Conservation (phyloP, 345 rosid species). For the Orychophragmus violaceus region DNA sequence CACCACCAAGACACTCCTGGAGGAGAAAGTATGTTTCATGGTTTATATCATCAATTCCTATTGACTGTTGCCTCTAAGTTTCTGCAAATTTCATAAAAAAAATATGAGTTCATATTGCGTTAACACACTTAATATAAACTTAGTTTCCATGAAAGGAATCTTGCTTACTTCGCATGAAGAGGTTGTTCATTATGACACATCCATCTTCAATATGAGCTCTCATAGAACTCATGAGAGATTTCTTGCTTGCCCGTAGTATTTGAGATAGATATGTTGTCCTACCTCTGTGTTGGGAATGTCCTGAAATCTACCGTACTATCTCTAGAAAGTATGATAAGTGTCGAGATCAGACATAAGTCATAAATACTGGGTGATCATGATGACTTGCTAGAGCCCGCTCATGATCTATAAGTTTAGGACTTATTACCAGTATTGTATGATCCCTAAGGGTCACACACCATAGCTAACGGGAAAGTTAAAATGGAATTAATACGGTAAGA, state of each 20-base stretch:
- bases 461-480: too few relatives aligned
- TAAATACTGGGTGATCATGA: too few relatives aligned
- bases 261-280: conserved; percentile 73
- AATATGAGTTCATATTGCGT: background rate
- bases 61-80: conserved; percentile 44
- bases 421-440: too few relatives aligned
- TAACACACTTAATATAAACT: background rate
- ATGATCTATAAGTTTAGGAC: too few relatives aligned
- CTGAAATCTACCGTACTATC: too few relatives aligned
- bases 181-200: conserved; percentile 57
- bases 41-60: conserved; percentile 30
- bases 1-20: conserved; percentile 27
- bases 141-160: background rate
- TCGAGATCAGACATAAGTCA: too few relatives aligned
- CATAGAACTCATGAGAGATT: conserved; percentile 56
- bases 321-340: too few relatives aligned
- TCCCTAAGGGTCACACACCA: too few relatives aligned
- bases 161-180: conserved; percentile 49
- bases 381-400: too few relatives aligned
- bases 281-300: too few relatives aligned
- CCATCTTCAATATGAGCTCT: conserved; percentile 22
- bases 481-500: too few relatives aligned
- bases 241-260: conserved; percentile 59
- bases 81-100: conserved; percentile 40
- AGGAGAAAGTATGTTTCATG: conserved; percentile 30